Evolutionary conservation across 2,329 filamentous ascomycete genomes (phyloP).

Genomic region (Ophidiomyces ophidiicola): DNA sequence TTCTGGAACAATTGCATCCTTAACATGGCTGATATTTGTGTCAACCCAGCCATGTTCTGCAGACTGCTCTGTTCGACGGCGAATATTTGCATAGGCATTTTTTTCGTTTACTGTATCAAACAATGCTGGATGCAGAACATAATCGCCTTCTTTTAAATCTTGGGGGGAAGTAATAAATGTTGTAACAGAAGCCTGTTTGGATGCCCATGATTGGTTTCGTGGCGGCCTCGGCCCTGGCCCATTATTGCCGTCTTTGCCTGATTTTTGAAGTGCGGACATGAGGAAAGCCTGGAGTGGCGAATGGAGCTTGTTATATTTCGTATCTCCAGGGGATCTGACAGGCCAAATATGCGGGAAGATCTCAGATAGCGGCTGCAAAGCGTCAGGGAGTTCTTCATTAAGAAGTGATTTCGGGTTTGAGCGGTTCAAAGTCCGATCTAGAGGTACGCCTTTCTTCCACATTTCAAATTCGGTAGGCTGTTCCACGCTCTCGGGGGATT

Average conservation of each 20-base stretch:
- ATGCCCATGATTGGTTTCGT: constrained; percentile 54
- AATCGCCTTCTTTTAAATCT: constrained; percentile 73
- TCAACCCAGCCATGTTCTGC: constrained; percentile 65
- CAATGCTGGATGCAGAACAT: constrained; percentile 67
- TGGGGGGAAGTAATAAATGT: constrained; percentile 60
- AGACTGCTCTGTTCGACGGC: constrained; percentile 40
- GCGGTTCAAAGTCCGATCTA: constrained; percentile 20
- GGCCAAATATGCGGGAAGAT: constrained; percentile 88
- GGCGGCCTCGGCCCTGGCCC: constrained; percentile 47
- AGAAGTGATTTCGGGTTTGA: constrained; percentile 27
- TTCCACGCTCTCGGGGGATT: constrained; percentile 13
- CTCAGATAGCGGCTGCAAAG: constrained; percentile 56
- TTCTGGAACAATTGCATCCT: constrained; percentile 57
- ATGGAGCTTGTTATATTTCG: constrained; percentile 65
- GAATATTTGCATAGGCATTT: constrained; percentile 41
- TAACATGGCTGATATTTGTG: constrained; percentile 53
- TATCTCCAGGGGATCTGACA: constrained; percentile 74
- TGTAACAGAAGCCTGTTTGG: constrained; percentile 69
- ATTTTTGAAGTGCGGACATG: constrained; percentile 57
- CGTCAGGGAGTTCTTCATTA: constrained; percentile 31
- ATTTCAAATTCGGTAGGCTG: constrained; percentile 26
- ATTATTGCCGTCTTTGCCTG: constrained; percentile 52
- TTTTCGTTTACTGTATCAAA: constrained; percentile 48
- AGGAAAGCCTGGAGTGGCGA: constrained; percentile 81
- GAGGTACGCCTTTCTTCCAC: constrained; percentile 32